Percentiles rank a stretch among this genome's conserved stretches.
Evolutionary conservation across 768 basidiomycete genomes (phyloP).

Genomic region (Mycena capillaripes): DNA sequence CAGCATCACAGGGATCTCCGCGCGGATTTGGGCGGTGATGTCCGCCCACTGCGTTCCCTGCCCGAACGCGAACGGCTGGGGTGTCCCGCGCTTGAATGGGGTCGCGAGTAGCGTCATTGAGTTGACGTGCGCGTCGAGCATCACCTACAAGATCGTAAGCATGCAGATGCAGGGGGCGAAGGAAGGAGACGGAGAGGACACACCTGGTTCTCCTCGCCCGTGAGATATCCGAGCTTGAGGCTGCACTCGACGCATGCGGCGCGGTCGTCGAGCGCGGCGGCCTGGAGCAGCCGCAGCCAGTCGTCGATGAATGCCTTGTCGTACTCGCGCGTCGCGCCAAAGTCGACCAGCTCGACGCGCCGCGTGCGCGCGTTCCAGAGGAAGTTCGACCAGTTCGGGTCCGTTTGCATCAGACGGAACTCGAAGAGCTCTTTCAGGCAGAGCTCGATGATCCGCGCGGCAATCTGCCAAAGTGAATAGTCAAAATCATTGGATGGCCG

Average conservation of each 20-base stretch:
- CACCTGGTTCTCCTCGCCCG: conserved; percentile 89
- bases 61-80: conserved; percentile 87
- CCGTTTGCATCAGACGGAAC: conserved; percentile 96
- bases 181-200: background rate
- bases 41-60: conserved; percentile 72
- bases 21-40: conserved; percentile 84
- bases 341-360: conserved; percentile 92
- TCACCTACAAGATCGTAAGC: conserved; percentile 60
- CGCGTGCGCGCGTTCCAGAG: conserved; percentile 81
- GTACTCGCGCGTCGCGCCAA: conserved; percentile 94
- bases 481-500: background rate
- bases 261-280: conserved; percentile 80
- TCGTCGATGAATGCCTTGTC: conserved; percentile 87
- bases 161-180: too few relatives aligned
- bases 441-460: conserved; percentile 82
- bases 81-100: conserved; percentile 79
- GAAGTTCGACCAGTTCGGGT: conserved; percentile 99
- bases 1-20: conserved; percentile 92
- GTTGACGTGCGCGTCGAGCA: conserved; percentile 89
- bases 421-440: conserved; percentile 93
- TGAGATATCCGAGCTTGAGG: conserved; percentile 88
- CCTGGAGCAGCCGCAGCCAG: conserved; percentile 88
- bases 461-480: conserved; percentile 70
- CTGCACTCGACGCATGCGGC: conserved; percentile 80
- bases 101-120: conserved; percentile 89